These are phyloP conservation scores for Clonostachys sp. DNA, from an alignment of 2,329 filamentous ascomycete genomes.

Conservation along the genomic window DNA sequence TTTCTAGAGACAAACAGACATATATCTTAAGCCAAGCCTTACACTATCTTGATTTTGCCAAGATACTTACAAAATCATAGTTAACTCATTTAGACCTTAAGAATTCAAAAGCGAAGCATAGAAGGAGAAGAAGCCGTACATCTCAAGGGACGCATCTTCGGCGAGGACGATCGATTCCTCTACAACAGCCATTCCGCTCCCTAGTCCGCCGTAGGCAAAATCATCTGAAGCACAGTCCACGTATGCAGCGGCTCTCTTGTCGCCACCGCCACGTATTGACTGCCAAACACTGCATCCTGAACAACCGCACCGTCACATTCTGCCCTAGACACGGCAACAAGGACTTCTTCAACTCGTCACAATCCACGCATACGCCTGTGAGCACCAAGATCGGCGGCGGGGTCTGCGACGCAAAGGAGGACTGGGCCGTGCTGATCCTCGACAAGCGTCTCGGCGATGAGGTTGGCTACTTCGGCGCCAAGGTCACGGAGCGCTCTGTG, in stretches of 20 bases:
- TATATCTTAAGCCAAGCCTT: too few relatives aligned
- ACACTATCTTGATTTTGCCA: too few relatives aligned
- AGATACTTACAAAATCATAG: too few relatives aligned
- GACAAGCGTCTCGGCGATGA: background rate
- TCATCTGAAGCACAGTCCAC: slow-evolving; percentile 10
- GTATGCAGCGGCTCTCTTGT: slow-evolving; percentile 14
- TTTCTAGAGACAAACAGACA: too few relatives aligned
- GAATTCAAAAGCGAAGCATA: too few relatives aligned
- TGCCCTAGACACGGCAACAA: slow-evolving; percentile 13
- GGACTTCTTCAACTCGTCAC: slow-evolving; percentile 3
- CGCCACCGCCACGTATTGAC: slow-evolving; percentile 16
- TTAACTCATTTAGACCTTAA: too few relatives aligned
- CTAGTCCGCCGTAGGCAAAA: slow-evolving; percentile 9
- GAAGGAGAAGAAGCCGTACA: too few relatives aligned
- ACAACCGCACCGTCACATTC: slow-evolving; percentile 10
- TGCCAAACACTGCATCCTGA: slow-evolving; percentile 14
- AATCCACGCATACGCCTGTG: background rate
- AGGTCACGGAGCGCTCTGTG: background rate
- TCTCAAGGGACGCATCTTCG: slow-evolving; percentile 8
- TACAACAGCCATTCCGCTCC: slow-evolving; percentile 9
- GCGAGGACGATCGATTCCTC: slow-evolving; percentile 9
- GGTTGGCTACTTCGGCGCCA: background rate
- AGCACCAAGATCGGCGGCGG: background rate
- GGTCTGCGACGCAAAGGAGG: background rate
- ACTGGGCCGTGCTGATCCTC: slow-evolving; percentile 1